Conservation (phyloP, 1,284 basidiomycete species). For the Pisolithus thermaeus region DNA sequence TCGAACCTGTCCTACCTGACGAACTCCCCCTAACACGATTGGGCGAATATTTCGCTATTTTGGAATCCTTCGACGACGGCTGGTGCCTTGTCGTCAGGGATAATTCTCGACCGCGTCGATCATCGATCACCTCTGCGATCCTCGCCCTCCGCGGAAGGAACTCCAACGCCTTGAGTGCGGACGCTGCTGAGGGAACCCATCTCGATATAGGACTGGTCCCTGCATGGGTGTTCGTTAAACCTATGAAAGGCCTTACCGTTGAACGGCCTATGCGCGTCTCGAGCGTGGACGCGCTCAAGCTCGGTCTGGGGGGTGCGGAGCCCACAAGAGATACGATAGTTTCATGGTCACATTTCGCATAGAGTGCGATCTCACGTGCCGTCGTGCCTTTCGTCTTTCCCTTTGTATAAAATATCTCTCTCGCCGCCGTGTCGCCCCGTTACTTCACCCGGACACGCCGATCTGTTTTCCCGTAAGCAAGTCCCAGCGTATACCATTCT, state of each 20-base stretch:
- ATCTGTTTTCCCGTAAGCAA: not conserved
- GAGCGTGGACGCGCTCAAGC: conserved; percentile 38
- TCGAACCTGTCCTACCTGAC: conserved; percentile 63
- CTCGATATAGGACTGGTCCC: conserved; percentile 58
- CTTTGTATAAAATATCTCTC: not conserved
- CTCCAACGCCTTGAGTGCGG: conserved; percentile 12
- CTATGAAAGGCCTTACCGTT: conserved; percentile 49
- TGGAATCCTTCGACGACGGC: conserved; percentile 65
- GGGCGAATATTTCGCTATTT: conserved; percentile 54
- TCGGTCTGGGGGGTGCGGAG: conserved; percentile 7
- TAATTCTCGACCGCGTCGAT: conserved; percentile 32
- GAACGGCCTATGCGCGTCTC: conserved; percentile 57
- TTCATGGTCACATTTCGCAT: conserved; percentile 62
- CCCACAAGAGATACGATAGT: conserved; percentile 44
- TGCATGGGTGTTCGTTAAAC: conserved; percentile 65
- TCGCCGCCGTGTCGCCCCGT: not conserved
- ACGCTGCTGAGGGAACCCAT: conserved; percentile 36
- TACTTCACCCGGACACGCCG: not conserved
- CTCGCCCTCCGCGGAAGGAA: conserved; percentile 1
- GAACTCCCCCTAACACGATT: conserved; percentile 49
- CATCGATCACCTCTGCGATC: conserved; percentile 5
- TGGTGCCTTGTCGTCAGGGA: conserved; percentile 69
- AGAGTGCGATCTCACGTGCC: not conserved
- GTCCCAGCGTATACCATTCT: no score
- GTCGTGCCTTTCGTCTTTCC: not conserved